Evolutionary conservation across 1,284 basidiomycete species (phyloP), one percentile per base, ranked within the genome.

Genomic region (Cryptococcus sp.): DNA sequence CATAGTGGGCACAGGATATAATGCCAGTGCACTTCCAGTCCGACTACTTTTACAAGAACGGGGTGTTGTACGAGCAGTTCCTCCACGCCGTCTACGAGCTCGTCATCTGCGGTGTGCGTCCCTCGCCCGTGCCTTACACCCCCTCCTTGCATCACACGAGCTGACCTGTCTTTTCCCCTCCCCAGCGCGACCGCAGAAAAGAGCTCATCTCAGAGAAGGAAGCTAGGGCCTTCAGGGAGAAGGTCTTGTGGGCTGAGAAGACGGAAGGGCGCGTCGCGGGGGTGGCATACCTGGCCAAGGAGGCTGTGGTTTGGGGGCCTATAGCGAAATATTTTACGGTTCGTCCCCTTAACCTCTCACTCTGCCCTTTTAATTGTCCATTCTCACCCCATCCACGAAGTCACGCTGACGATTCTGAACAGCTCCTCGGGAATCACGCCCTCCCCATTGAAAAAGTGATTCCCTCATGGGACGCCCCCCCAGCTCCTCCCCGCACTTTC

Each of bases 191-290:
- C 37, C 50, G 53, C 6, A 40, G 60, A 45, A 44, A 36, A 21
- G 35, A 58, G 16, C 37, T 52, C 46, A 16, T 61, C 28, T 23
- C 24, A 23, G 35, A 28, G n/a, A 5, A n/a, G 20, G 36, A 49
- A 9, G 38, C 46, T 12, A 43, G 53, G 12, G 46, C 11, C 36
- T 33, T 59, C 13, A 24, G n/a, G 5, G 52, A 59, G 16, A 24
- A 61, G n/a, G 40, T 53, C 24, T 52, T 55, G 50, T 57, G 60
- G 38, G 56, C 60, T 44, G 50, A 23, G 18, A 35, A 24, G 40
- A 18, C 45, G 0, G 48, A 46, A 37, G 24, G 46, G 21, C 28
- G 28, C 28, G 28, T 33, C 28, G 28, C 28, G 9, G 5, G 9
- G 28, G 28, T 33, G 28, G 5, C 28, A 9, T 33, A 33, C 28